A percentile compares a stretch with the other conserved stretches of the same genome.
These are phyloP conservation scores for Leccinellum rugosiceps DNA, from an alignment of 768 basidiomycete genomes.

Conservation along the genomic window DNA sequence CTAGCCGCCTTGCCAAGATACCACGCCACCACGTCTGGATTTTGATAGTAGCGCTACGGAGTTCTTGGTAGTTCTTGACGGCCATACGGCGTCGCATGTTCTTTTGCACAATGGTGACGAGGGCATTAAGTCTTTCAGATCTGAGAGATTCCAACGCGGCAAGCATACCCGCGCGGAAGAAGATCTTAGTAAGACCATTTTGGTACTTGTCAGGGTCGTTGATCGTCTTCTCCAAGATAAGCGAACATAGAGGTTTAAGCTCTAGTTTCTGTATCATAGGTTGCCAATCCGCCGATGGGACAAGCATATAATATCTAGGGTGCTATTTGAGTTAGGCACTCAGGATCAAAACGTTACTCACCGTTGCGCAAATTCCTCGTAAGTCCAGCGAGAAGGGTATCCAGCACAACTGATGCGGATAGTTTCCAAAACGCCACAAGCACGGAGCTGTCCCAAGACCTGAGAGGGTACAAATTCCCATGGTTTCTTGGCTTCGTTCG, in stretches of 20 bases:
- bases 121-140: slow-evolving; percentile 78
- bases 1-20: slow-evolving; percentile 70
- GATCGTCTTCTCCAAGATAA: slow-evolving; percentile 83
- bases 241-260: slow-evolving; percentile 73
- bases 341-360: slow-evolving; percentile 36
- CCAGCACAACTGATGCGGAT: slow-evolving; percentile 99
- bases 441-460: slow-evolving; percentile 90
- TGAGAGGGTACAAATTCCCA: slow-evolving; percentile 98
- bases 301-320: slow-evolving; percentile 92
- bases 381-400: slow-evolving; percentile 97
- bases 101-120: slow-evolving; percentile 97
- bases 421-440: slow-evolving; percentile 98
- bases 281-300: slow-evolving; percentile 82
- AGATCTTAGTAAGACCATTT: slow-evolving; percentile 95
- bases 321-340: slow-evolving; percentile 18
- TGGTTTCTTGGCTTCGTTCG: slow-evolving; percentile 92
- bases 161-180: slow-evolving; percentile 99
- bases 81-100: slow-evolving; percentile 90
- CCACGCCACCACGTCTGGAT: slow-evolving; percentile 96
- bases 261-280: slow-evolving; percentile 81
- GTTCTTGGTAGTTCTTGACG: slow-evolving; percentile 68
- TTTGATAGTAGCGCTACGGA: slow-evolving; percentile 71
- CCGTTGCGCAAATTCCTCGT: slow-evolving; percentile 98
- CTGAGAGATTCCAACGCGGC: slow-evolving; percentile 91
- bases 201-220: slow-evolving; percentile 97